These are phyloP conservation scores for Apiotrichum domesticum DNA, from an alignment of 1,284 basidiomycete genomes.

Conservation along the genomic window DNA sequence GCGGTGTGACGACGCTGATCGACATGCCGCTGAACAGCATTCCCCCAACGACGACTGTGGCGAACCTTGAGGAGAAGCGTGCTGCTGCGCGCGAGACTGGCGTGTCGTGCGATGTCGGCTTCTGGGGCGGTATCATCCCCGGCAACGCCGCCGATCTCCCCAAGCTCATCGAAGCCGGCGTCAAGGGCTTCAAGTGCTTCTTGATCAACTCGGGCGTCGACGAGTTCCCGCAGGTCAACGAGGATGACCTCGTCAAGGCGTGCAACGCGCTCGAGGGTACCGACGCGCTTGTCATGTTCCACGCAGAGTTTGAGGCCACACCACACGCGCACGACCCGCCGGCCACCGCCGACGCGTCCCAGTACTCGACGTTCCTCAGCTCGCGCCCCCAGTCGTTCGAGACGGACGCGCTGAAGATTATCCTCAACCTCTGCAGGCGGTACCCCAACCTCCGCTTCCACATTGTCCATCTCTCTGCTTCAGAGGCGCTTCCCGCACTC, in stretches of 20 bases:
- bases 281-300: constrained; percentile 70
- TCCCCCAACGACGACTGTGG: constrained; percentile 80
- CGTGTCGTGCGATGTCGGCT: constrained; percentile 71
- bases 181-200: constrained; percentile 93
- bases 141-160: constrained; percentile 57
- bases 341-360: constrained; percentile 15
- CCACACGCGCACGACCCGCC: constrained; percentile 13
- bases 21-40: constrained; percentile 97
- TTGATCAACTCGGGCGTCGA: constrained; percentile 89
- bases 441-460: constrained; percentile 73
- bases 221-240: constrained; percentile 83
- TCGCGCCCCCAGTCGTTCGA: constrained; percentile 77
- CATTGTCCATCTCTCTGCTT: constrained; percentile 85
- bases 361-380: constrained; percentile 72
- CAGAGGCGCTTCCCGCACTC: constrained; percentile 69
- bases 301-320: constrained; percentile 75
- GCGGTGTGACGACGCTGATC: constrained; percentile 83
- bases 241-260: constrained; percentile 61
- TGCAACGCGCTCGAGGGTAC: constrained; percentile 60
- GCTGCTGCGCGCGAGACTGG: constrained; percentile 53
- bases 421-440: constrained; percentile 58
- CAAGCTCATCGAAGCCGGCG: constrained; percentile 66
- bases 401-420: constrained; percentile 65
- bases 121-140: constrained; percentile 92
- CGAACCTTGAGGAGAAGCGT: constrained; percentile 64